Evolutionary conservation across 768 basidiomycete genomes (phyloP).

Genomic region (Strobilomyces echinocephalus): DNA sequence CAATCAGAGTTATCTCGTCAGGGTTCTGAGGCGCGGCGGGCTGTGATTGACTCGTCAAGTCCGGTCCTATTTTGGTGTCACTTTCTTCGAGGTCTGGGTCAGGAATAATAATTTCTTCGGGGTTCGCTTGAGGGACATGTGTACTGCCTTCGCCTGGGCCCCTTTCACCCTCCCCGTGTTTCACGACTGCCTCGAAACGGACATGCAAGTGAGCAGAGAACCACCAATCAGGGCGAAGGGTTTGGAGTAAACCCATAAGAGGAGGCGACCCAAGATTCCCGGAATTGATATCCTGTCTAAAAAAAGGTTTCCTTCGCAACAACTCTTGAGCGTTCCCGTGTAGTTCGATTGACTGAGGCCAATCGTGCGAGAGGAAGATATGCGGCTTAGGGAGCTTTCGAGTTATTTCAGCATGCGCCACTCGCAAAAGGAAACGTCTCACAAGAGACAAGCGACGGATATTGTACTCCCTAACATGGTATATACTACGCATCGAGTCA

Average conservation of each 20-base stretch:
- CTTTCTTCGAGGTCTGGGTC: slow-evolving; percentile 29
- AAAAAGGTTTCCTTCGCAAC: slow-evolving; percentile 72
- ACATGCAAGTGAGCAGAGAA: slow-evolving; percentile 90
- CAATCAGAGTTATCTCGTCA: slow-evolving; percentile 49
- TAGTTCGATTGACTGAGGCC: slow-evolving; percentile 83
- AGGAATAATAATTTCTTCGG: slow-evolving; percentile 40
- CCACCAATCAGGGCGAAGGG: slow-evolving; percentile 81
- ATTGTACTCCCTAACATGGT: slow-evolving; percentile 86
- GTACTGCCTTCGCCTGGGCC: not conserved
- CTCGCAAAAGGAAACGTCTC: slow-evolving; percentile 14
- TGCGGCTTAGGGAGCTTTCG: slow-evolving; percentile 53
- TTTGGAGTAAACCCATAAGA: slow-evolving; percentile 68
- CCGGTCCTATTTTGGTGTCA: slow-evolving; percentile 1
- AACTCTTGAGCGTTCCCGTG: slow-evolving; percentile 67
- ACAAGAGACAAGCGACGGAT: slow-evolving; percentile 75
- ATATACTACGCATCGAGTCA: slow-evolving; percentile 72
- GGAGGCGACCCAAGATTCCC: slow-evolving; percentile 84
- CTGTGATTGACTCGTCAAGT: slow-evolving; percentile 32
- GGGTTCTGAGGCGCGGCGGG: slow-evolving; percentile 35
- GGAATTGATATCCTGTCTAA: slow-evolving; percentile 60
- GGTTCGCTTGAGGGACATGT: slow-evolving; percentile 15
- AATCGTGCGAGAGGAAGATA: slow-evolving; percentile 94
- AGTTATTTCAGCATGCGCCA: not conserved
- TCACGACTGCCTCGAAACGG: slow-evolving; percentile 70
- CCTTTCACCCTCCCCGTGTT: slow-evolving; percentile 33